These are phyloP conservation scores for Cutaneotrichosporon curvatum DNA, from an alignment of 1,284 basidiomycete genomes.

Conservation along the genomic window DNA sequence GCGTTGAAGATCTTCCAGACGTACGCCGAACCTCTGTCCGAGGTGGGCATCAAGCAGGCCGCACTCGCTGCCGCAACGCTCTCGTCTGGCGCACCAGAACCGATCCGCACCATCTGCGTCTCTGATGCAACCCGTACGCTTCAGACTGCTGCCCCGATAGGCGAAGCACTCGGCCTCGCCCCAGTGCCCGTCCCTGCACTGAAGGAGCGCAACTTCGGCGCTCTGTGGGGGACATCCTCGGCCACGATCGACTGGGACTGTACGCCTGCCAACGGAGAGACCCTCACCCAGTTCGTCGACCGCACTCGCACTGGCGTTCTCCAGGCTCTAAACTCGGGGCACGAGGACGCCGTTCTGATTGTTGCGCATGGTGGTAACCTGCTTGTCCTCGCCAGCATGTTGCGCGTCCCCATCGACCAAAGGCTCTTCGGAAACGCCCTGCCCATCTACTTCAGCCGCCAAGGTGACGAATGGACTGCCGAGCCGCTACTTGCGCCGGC, in stretches of 20 bases:
- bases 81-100: neutral
- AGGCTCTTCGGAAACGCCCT: slow-evolving; percentile 8
- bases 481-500: slow-evolving; percentile 1
- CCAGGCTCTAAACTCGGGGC: slow-evolving; percentile 20
- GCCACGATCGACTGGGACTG: slow-evolving; percentile 14
- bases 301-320: slow-evolving; percentile 7
- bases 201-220: slow-evolving; percentile 10
- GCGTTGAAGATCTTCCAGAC: slow-evolving; percentile 9
- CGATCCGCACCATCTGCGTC: slow-evolving; percentile 1
- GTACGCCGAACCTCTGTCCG: slow-evolving; percentile 9
- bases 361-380: slow-evolving; percentile 14
- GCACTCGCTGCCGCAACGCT: slow-evolving; percentile 1
- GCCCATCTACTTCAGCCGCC: slow-evolving; percentile 8
- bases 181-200: slow-evolving; percentile 1
- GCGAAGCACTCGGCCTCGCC: neutral
- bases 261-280: slow-evolving; percentile 8
- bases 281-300: slow-evolving; percentile 9
- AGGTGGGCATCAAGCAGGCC: slow-evolving; percentile 4
- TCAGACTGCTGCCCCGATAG: slow-evolving; percentile 9
- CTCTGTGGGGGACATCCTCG: slow-evolving; percentile 8
- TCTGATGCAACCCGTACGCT: slow-evolving; percentile 12
- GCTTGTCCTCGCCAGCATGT: slow-evolving; percentile 3
- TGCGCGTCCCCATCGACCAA: slow-evolving; percentile 1
- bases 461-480: slow-evolving; percentile 1
- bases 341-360: slow-evolving; percentile 27